Conservation (phyloP, 1,139 yeast species). For the Pichia sp. region DNA sequence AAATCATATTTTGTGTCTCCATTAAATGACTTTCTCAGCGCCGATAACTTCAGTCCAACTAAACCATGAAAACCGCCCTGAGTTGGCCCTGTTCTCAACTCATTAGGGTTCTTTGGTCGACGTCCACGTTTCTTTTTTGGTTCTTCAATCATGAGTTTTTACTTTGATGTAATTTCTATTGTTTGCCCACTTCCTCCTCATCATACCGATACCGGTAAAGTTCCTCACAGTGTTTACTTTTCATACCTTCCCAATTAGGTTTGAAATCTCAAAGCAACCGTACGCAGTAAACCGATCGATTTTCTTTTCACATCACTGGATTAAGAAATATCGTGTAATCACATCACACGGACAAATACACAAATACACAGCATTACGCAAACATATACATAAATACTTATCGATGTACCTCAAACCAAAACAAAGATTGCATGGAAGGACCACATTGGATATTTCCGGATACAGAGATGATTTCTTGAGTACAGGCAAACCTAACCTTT, state of each 20-base stretch:
- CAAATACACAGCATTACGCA: too few species aligned
- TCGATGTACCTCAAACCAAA: slow-evolving; percentile 10
- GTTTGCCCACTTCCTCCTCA: too few species aligned
- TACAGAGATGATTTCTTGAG: background rate
- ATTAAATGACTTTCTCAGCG: slow-evolving; percentile 9
- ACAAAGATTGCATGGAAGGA: background rate
- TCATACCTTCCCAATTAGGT: too few species aligned
- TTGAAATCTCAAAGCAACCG: too few species aligned
- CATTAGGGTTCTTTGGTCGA: background rate
- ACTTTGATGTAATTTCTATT: too few species aligned
- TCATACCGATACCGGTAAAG: too few species aligned
- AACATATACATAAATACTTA: too few species aligned
- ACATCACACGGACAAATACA: too few species aligned
- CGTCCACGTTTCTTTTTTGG: background rate
- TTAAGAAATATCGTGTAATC: too few species aligned
- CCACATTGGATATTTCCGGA: slow-evolving; percentile 1
- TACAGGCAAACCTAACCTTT: background rate
- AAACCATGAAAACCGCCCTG: slow-evolving; percentile 6
- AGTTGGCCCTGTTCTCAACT: background rate
- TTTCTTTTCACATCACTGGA: background rate
- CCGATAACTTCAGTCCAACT: slow-evolving; percentile 8
- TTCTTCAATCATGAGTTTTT: background rate
- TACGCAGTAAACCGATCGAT: too few species aligned
- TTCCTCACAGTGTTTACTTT: too few species aligned
- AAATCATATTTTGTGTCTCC: slow-evolving; percentile 23